Evolutionary conservation across 176 grass and related monocot genomes (phyloP).

Genomic region (Alloteropsis semialata): DNA sequence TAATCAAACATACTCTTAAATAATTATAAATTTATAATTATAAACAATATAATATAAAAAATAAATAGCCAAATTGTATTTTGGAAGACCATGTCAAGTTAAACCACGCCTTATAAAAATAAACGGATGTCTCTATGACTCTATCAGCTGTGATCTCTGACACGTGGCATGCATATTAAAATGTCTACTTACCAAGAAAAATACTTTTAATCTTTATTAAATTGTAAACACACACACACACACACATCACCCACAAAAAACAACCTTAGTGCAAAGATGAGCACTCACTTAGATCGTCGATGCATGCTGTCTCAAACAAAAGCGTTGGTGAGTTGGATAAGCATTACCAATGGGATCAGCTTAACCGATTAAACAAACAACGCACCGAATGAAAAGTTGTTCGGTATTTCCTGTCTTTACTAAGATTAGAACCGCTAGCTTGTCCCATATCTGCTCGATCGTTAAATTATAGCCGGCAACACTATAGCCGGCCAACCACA

Average conservation of each 20-base stretch:
- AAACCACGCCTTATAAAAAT: too few species aligned
- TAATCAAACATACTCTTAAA: too few species aligned
- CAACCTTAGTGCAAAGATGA: background rate
- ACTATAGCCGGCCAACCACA: background rate
- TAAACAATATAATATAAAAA: too few species aligned
- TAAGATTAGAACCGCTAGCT: background rate
- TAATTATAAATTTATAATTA: too few species aligned
- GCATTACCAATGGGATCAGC: slow-evolving; percentile 21
- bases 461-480: background rate
- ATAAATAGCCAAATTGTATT: too few species aligned
- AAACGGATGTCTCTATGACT: too few species aligned
- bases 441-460: background rate
- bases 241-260: too few species aligned
- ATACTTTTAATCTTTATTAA: background rate
- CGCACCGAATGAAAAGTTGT: slow-evolving; percentile 33
- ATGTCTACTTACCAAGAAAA: background rate
- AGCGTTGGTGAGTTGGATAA: slow-evolving; percentile 6
- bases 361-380: slow-evolving; percentile 27
- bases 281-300: background rate
- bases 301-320: background rate
- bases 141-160: background rate
- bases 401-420: slow-evolving; percentile 23
- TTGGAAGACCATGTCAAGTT: too few species aligned
- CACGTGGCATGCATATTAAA: background rate
- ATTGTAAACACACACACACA: background rate